Evolutionary conservation across 257 asterid species (phyloP).

Genomic region (Fraxinus cuspidata): DNA sequence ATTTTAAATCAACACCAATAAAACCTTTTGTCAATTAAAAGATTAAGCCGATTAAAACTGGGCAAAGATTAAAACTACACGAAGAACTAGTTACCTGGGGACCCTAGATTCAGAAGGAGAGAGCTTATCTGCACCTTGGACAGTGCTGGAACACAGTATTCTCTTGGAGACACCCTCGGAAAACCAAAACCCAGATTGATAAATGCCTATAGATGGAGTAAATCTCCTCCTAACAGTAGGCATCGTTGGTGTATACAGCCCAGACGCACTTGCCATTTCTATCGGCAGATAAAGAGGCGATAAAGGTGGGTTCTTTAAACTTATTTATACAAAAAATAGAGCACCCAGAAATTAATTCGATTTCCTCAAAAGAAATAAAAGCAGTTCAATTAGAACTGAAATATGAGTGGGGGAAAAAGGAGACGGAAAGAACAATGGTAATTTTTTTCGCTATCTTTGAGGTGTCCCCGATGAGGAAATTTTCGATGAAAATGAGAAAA

Average conservation of each 20-base stretch:
- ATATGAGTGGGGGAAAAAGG: neutral
- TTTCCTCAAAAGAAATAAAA: neutral
- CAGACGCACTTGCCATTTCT: constrained; percentile 46
- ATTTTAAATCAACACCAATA: neutral
- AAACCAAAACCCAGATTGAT: constrained; percentile 39
- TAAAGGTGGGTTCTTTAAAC: constrained; percentile 7
- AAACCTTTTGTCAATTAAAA: neutral
- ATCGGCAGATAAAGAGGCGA: neutral
- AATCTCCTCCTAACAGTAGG: constrained; percentile 32
- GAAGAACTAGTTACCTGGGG: constrained; percentile 49
- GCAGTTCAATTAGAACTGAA: constrained; percentile 2
- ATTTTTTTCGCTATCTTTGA: neutral
- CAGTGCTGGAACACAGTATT: constrained; percentile 54
- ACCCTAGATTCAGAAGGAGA: constrained; percentile 57
- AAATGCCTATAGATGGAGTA: constrained; percentile 34
- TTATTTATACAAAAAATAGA: neutral
- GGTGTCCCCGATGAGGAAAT: neutral
- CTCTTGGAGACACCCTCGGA: constrained; percentile 43
- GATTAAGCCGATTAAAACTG: neutral
- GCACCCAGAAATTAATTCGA: neutral
- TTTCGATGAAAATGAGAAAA: neutral
- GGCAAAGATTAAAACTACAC: constrained; percentile 11
- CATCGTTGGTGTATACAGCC: constrained; percentile 33
- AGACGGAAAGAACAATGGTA: constrained; percentile 15
- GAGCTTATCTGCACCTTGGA: constrained; percentile 67